Base-by-base conservation (phyloP, 805 yeast genomes). In the Yarrowia phangngaensis region DNA sequence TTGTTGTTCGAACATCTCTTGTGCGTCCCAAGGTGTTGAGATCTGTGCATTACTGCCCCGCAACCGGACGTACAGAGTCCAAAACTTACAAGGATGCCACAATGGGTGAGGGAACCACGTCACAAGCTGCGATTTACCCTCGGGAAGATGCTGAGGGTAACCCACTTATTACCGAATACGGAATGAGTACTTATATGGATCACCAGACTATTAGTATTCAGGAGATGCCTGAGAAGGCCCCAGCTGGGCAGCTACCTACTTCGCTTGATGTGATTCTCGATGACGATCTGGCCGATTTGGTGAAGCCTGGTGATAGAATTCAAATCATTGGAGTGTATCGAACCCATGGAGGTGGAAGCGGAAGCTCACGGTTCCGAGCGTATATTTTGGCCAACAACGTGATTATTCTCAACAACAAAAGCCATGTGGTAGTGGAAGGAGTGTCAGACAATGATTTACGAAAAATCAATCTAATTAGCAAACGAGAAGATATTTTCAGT, bases 191-290 rank as follows among this genome's bases (percentile, higher is more conserved):
- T 20, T 92, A 86, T 64, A 74, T 90, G 58, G 98, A 92, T 66
- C 96, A 90, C 64, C 98, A 92, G 67, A 83, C 87, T 29, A 75
- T 92, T 27, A 78, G 96, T 0, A 82, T 92, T 27, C 98, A 92
- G 65, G 98, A 92, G 69, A 85, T 92, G 86, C 97, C 98, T 1
- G 97, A 92, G 68, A 74, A 82, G 54, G 96, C 97, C 1, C 98
- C 97, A 12, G 95, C 97, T 0, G 98, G 98, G 51, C 97, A 90
- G 68, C 72, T 92, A 54, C 98, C 98, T 26, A 74, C 97, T 59
- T 81, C 95, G 2, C 75, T 92, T 26, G 98, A 92, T 61, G 83
- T 90, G 17, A 78, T 90, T n/a, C 69, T 92, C 59, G 96, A 90
- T 64, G 97, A 89, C 60, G 98, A 92, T 63, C 72, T 92, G 55